Base-by-base conservation (phyloP, 495 filamentous ascomycete species). In the Trichoderma gamsii region DNA sequence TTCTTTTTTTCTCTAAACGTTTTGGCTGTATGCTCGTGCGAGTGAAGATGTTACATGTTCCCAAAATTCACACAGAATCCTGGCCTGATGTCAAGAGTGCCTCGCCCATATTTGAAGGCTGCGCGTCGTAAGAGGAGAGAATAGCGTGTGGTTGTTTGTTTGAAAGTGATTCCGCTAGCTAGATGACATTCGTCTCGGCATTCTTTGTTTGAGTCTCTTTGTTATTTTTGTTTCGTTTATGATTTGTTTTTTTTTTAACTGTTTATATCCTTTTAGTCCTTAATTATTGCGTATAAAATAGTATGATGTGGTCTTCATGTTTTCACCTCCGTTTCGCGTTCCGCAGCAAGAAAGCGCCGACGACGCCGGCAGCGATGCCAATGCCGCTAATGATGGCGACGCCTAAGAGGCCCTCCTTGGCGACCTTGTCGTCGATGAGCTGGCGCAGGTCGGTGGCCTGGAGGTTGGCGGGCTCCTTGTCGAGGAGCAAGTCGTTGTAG, bases 311-410 rank as follows among this genome's bases (percentile, higher is more conserved):
- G 23, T 35, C 35, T 25, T 63, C 23, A 63, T 63, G 21, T 63
- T 25, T 61, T 43, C 43, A 68, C 72, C 77, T 76, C 66, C 74
- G 68, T n/a, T 76, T 75, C 56, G 78, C n/a, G 38, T 78, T 79
- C 78, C 86, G 89, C 72, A 97, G 83, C 52, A 99, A 74, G 72
- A 97, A 83, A 43, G 91, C 92, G 32, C 94, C 95, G 38, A 97
- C 89, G 32, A 97, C 87, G n/a, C 93, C 94, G 15, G 93, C 95
- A 11, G 92, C 93, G 70, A 98, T 88, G 52, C 94, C 93, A 65
- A 98, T 83, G 49, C 95, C 95, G 69, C 95, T 92, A 61, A 98
- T 86, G 77, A 99, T 98, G n/a, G 95, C 95, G 69, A 97, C 92
- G 38, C 95, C 95, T 82, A 97, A 81, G 70, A 99, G 73, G 3